A percentile compares a stretch with the other conserved stretches of the same genome.
These are phyloP conservation scores for Zalaria sp. DNA, from an alignment of 2,329 filamentous ascomycete genomes.

Conservation along the genomic window DNA sequence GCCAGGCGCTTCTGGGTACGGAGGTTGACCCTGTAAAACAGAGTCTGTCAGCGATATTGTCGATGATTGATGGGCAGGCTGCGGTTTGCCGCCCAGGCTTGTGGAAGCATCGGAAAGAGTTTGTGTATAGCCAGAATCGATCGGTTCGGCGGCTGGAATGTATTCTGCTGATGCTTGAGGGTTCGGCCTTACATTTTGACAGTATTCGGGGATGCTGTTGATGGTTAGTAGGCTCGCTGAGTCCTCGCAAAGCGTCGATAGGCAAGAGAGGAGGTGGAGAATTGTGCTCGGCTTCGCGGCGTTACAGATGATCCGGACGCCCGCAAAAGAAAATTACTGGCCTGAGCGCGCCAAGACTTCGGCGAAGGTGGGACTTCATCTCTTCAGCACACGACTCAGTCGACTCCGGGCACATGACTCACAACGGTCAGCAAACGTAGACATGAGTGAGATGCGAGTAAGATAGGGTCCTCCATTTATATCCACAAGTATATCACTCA, in stretches of 20 bases:
- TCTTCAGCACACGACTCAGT: too few species aligned
- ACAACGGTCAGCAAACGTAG: too few species aligned
- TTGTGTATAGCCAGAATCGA: not conserved
- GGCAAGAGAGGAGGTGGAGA: too few species aligned
- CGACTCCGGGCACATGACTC: too few species aligned
- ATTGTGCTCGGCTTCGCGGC: too few species aligned
- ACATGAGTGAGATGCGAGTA: too few species aligned
- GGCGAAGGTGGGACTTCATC: too few species aligned
- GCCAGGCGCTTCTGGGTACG: conserved; percentile 99
- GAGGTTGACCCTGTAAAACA: conserved; percentile 78
- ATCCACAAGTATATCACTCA: too few species aligned
- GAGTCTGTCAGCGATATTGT: conserved; percentile 4
- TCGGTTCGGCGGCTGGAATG: not conserved
- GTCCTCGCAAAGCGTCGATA: not conserved
- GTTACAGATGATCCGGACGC: too few species aligned
- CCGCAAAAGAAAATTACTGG: too few species aligned
- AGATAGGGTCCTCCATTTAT: too few species aligned
- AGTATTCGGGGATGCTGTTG: not conserved
- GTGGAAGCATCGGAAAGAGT: not conserved
- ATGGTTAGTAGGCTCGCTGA: not conserved
- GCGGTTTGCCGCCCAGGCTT: not conserved
- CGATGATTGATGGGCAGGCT: not conserved
- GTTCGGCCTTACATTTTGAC: not conserved
- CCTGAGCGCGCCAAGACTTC: too few species aligned
- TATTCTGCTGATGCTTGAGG: not conserved